A percentile compares a stretch with the other conserved stretches of the same genome.
These are phyloP conservation scores for Termitomyces heimii DNA, from an alignment of 768 basidiomycete genomes.

Conservation along the genomic window DNA sequence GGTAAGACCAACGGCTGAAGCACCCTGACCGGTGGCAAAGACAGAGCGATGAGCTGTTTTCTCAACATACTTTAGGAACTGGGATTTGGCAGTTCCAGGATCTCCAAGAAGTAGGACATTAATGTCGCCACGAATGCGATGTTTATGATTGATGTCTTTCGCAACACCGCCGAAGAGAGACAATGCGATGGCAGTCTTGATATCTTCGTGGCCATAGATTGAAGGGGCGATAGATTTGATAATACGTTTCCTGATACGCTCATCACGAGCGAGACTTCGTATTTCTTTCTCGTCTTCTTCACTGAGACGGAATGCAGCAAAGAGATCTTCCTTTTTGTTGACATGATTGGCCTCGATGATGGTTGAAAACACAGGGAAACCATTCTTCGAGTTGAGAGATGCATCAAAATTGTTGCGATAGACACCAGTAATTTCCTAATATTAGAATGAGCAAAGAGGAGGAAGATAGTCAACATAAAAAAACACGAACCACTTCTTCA, in stretches of 20 bases:
- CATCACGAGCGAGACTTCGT: conserved; percentile 79
- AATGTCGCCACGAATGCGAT: conserved; percentile 95
- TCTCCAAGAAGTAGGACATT: conserved; percentile 95
- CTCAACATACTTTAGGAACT: conserved; percentile 98
- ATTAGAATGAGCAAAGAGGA: conserved; percentile 5
- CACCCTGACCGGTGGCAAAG: conserved; percentile 97
- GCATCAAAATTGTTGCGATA: conserved; percentile 99
- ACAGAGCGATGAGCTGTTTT: conserved; percentile 98
- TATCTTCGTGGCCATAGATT: conserved; percentile 98
- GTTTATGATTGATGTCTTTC: conserved; percentile 96
- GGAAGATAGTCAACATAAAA: neutral
- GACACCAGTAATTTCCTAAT: conserved; percentile 92
- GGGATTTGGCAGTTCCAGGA: conserved; percentile 98
- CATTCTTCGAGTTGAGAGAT: conserved; percentile 96
- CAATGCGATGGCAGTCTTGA: conserved; percentile 95
- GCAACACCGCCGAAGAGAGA: conserved; percentile 91
- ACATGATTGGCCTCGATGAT: conserved; percentile 97
- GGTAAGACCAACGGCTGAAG: conserved; percentile 96
- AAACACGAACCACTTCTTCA: conserved; percentile 80
- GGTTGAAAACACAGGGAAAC: conserved; percentile 98
- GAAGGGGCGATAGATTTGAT: conserved; percentile 98
- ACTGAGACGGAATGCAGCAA: conserved; percentile 95
- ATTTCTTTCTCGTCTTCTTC: conserved; percentile 97
- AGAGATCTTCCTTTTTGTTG: conserved; percentile 98
- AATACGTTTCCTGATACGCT: conserved; percentile 94